Evolutionary conservation across 306 rosid species (phyloP), one percentile per base, ranked within the genome.

Genomic region (Parietaria judaica): DNA sequence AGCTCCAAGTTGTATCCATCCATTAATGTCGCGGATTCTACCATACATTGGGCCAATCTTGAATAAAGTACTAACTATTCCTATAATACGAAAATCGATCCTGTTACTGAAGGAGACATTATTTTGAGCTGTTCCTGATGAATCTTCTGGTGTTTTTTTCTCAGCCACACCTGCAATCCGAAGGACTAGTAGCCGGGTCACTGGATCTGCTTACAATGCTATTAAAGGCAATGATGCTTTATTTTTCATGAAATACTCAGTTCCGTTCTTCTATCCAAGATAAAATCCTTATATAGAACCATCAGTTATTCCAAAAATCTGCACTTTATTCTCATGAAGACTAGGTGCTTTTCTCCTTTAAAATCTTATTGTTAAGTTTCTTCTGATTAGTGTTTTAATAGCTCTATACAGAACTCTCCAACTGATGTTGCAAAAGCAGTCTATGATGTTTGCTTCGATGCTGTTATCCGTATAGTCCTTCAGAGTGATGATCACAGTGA

Each of bases 401-500:
- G 71, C 73, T 54, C 50, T 74, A 23, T 72, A 63, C 98, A 92
- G 98, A 88, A 86, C 82, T 78, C 96, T 66, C 90, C 96, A 35
- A 61, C 13, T 11, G 92, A 92, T 79, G 82, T 85, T 49, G 81
- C 84, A 62, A 86, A 84, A 82, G 89, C 85, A 56, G 70, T 81
- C 43, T 80, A 88, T 74, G 94, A 80, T 73, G 88, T 74, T 71
- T 85, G 92, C 75, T 92, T 92, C 72, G 74, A 79, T 38, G 79
- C 82, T 63, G 75, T 81, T 69, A 71, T 82, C 70, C 74, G 67
- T 58, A 77, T 91, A 60, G 74, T 80, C 60, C 95, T 88, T 75
- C 89, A 82, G 66, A 88, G 95, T 61, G 92, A 80, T 7, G 98
- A 88, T 76, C 86, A 85, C 56, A 80, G 95, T 79, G 98, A 92